Percentiles rank a stretch among this genome's conserved stretches.
Evolutionary conservation across 257 asterid genomes (phyloP).

Genomic region (Solanum peruvianum): DNA sequence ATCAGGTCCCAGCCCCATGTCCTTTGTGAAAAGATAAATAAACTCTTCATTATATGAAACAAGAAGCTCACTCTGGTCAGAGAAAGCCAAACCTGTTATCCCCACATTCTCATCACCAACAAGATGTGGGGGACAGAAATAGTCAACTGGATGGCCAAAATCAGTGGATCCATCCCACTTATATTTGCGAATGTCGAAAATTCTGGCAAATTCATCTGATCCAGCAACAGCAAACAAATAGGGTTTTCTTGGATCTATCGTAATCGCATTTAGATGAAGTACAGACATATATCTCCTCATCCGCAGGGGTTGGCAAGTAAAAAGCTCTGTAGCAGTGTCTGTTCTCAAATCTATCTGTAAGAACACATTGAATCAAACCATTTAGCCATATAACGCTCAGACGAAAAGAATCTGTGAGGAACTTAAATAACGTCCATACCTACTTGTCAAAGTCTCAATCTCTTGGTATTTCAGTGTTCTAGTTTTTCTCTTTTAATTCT

Average conservation of each 20-base stretch:
- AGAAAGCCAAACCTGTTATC: conserved; percentile 87
- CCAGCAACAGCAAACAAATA: conserved; percentile 82
- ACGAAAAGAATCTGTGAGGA: not conserved
- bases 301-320: conserved; percentile 50
- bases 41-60: conserved; percentile 68
- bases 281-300: conserved; percentile 15
- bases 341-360: conserved; percentile 83
- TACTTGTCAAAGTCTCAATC: not conserved
- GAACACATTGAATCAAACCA: not conserved
- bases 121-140: conserved; percentile 69
- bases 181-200: conserved; percentile 71
- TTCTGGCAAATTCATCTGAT: conserved; percentile 69
- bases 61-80: conserved; percentile 87
- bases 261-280: conserved; percentile 54
- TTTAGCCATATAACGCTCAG: not conserved
- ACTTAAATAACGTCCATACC: not conserved
- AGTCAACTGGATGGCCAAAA: conserved; percentile 60
- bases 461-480: not conserved
- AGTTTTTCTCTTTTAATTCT: not conserved
- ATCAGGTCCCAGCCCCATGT: conserved; percentile 56
- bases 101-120: conserved; percentile 44
- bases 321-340: conserved; percentile 45
- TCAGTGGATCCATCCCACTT: conserved; percentile 59
- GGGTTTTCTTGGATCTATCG: conserved; percentile 87
- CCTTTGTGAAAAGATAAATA: conserved; percentile 73